Percentiles rank a stretch among this genome's conserved stretches.
Evolutionary conservation across 257 asterid genomes (phyloP).

Genomic region (Solanum chmielewskii): DNA sequence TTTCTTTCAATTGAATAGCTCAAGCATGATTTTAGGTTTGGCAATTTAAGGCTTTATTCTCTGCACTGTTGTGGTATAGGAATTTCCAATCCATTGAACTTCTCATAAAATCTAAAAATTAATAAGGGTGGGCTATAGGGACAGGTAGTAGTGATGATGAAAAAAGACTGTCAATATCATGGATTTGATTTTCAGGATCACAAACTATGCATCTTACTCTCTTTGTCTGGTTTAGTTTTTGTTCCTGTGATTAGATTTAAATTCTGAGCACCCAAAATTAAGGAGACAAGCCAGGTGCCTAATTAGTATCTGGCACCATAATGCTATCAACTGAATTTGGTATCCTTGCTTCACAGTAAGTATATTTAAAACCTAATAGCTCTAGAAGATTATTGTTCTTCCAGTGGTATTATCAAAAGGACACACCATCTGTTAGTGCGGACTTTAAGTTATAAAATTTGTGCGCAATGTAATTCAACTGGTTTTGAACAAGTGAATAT

Average conservation of each 20-base stretch:
- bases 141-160: not conserved
- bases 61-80: not conserved
- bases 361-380: not conserved
- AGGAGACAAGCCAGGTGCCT: not conserved
- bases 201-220: not conserved
- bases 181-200: not conserved
- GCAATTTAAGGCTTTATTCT: not conserved
- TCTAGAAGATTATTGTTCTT: not conserved
- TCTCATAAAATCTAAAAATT: not conserved
- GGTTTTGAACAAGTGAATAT: not conserved
- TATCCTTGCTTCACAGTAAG: not conserved
- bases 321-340: not conserved
- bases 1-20: not conserved
- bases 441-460: not conserved
- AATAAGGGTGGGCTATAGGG: not conserved
- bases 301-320: not conserved
- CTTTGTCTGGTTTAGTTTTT: not conserved
- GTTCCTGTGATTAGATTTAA: not conserved
- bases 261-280: not conserved
- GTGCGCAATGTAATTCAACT: not conserved
- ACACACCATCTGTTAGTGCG: not conserved
- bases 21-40: not conserved
- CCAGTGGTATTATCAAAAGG: not conserved
- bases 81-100: not conserved
- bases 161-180: not conserved